Evolutionary conservation across 768 basidiomycete genomes (phyloP).

Genomic region (Boletus rubroflammeus): DNA sequence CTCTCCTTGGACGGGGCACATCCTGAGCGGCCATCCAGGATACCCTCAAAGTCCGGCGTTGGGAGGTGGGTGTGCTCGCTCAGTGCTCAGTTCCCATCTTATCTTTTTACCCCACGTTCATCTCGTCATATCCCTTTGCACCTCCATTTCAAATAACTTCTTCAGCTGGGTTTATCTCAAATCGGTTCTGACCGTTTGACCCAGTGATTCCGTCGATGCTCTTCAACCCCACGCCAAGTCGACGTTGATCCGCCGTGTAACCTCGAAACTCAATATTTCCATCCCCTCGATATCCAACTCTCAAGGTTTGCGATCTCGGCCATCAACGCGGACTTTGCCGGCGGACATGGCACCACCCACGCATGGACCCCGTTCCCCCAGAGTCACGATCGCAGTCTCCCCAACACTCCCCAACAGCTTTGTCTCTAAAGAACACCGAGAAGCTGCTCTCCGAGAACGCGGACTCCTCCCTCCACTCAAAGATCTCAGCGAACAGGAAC

Average conservation of each 20-base stretch:
- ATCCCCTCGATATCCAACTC: slow-evolving; percentile 15
- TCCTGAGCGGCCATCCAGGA: slow-evolving; percentile 1
- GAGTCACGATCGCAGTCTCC: background rate
- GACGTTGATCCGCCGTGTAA: slow-evolving; percentile 28
- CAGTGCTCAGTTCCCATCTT: background rate
- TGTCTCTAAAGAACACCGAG: slow-evolving; percentile 26
- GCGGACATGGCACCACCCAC: background rate
- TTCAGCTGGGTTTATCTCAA: too few species aligned
- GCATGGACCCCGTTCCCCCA: slow-evolving; percentile 5
- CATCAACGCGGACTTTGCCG: slow-evolving; percentile 10
- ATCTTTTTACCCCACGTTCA: background rate
- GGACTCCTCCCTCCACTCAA: slow-evolving; percentile 50
- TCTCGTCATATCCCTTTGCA: background rate
- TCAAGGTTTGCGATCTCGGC: slow-evolving; percentile 7
- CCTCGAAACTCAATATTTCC: slow-evolving; percentile 26
- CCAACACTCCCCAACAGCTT: slow-evolving; percentile 22
- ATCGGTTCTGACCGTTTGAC: slow-evolving; percentile 1
- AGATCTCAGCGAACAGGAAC: slow-evolving; percentile 36
- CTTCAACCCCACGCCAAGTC: slow-evolving; percentile 6
- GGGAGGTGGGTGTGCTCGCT: slow-evolving; percentile 13
- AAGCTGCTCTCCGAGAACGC: slow-evolving; percentile 58
- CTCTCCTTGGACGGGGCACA: background rate
- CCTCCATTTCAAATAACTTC: background rate
- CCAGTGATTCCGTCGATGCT: background rate
- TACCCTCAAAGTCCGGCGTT: background rate